Conservation (phyloP, 176 grass and related monocot genomes). For the sorghum (Sorghum bicolor) region DNA sequence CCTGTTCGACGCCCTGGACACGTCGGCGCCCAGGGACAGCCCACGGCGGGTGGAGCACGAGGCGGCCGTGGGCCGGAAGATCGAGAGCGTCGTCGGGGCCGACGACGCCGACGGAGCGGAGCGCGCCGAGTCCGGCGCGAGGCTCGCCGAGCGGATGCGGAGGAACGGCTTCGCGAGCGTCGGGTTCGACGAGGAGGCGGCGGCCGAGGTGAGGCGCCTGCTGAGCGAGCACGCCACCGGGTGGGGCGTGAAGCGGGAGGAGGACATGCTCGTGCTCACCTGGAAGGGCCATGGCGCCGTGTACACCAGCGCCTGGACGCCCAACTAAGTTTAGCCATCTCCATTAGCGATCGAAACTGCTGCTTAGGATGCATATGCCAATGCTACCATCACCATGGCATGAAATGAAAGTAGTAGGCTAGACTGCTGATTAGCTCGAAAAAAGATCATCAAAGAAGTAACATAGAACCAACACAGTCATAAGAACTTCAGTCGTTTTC, state of each 20-base stretch:
- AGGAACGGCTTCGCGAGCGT: constrained; percentile 46
- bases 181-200: constrained; percentile 56
- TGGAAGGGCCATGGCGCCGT: constrained; percentile 91
- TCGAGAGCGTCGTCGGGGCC: constrained; percentile 71
- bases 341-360: background rate
- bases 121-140: constrained; percentile 55
- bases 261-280: constrained; percentile 79
- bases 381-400: background rate
- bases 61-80: constrained; percentile 73
- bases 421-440: constrained; percentile 12
- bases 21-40: constrained; percentile 63
- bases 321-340: constrained; percentile 8
- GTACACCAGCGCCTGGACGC: constrained; percentile 67
- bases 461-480: background rate
- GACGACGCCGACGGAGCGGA: constrained; percentile 60
- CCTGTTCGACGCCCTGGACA: constrained; percentile 86
- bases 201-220: constrained; percentile 60
- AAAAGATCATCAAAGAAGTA: constrained; percentile 1
- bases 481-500: background rate
- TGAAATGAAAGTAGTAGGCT: background rate
- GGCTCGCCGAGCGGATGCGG: constrained; percentile 69
- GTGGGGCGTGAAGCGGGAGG: constrained; percentile 86
- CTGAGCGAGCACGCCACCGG: constrained; percentile 81
- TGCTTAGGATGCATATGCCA: constrained; percentile 12
- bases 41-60: constrained; percentile 66